phyloP scores from a whole-genome alignment of 257 asterid species.

The Nicotiana paniculata region DNA sequence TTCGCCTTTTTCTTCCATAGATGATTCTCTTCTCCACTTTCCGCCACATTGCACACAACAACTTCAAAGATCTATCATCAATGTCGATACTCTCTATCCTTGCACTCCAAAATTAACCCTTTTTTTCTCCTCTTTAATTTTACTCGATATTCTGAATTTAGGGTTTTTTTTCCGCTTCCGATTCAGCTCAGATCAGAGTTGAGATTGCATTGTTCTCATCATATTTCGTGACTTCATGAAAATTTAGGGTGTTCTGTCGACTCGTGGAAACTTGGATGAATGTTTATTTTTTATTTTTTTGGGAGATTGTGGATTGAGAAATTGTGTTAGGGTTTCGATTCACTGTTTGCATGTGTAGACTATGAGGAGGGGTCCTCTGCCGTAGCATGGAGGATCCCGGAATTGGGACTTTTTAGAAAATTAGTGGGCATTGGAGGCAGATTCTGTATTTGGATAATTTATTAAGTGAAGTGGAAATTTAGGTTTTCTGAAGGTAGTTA shows the following conservation, averaged over 20 bases:
- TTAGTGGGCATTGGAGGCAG: slow-evolving; percentile 10
- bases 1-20: slow-evolving; percentile 4
- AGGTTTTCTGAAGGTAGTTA: neutral
- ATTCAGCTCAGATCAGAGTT: slow-evolving; percentile 17
- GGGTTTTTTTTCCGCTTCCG: neutral
- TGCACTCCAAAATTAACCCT: neutral
- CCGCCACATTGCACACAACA: slow-evolving; percentile 10
- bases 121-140: neutral
- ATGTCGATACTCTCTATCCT: slow-evolving; percentile 13
- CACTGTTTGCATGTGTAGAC: slow-evolving; percentile 20
- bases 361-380: slow-evolving; percentile 33
- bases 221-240: neutral
- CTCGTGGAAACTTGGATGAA: neutral
- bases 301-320: neutral
- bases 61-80: slow-evolving; percentile 14
- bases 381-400: slow-evolving; percentile 30
- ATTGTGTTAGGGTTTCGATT: slow-evolving; percentile 17
- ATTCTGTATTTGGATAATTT: slow-evolving; percentile 3
- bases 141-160: slow-evolving; percentile 1
- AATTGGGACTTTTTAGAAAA: neutral
- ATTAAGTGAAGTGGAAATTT: slow-evolving; percentile 6
- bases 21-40: slow-evolving; percentile 13
- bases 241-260: neutral
- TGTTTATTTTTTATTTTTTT: neutral
- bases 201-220: neutral